These are phyloP conservation scores for Rhizopogon vinicolor DNA, from an alignment of 768 basidiomycete genomes.

Conservation along the genomic window DNA sequence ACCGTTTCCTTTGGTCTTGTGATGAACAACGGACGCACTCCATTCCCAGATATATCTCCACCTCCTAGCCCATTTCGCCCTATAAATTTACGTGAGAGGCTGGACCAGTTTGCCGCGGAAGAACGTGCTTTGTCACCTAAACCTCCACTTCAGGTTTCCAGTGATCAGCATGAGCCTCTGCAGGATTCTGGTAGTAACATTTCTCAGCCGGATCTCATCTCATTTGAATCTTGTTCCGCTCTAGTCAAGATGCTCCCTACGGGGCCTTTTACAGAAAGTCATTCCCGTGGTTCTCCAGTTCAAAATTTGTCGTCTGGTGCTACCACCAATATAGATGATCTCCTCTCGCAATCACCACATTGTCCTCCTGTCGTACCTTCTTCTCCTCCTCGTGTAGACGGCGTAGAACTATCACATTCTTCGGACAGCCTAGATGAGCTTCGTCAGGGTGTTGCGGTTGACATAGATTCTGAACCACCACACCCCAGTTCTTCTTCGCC, in stretches of 20 bases:
- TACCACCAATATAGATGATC: slow-evolving; percentile 14
- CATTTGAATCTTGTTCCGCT: slow-evolving; percentile 39
- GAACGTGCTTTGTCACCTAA: slow-evolving; percentile 1
- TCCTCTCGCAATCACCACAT: slow-evolving; percentile 18
- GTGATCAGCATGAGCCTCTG: neutral
- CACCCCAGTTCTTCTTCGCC: neutral
- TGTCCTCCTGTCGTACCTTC: neutral
- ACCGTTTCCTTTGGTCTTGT: slow-evolving; percentile 9
- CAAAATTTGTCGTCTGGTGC: slow-evolving; percentile 10
- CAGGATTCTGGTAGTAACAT: slow-evolving; percentile 3
- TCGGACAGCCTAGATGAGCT: neutral
- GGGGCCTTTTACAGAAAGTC: neutral
- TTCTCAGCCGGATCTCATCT: slow-evolving; percentile 30
- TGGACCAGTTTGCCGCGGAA: slow-evolving; percentile 15
- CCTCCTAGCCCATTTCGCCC: slow-evolving; percentile 29
- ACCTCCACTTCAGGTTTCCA: neutral
- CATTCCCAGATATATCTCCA: slow-evolving; percentile 7
- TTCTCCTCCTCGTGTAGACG: neutral
- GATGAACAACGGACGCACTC: slow-evolving; percentile 14
- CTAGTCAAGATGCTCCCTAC: slow-evolving; percentile 10
- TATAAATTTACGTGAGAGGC: slow-evolving; percentile 24
- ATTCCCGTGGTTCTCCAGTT: slow-evolving; percentile 1
- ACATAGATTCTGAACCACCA: neutral
- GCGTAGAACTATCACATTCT: slow-evolving; percentile 3
- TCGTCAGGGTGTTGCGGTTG: neutral